phyloP scores from a whole-genome alignment of 2,329 filamentous ascomycete species.

The Calonectria fujianensis region DNA sequence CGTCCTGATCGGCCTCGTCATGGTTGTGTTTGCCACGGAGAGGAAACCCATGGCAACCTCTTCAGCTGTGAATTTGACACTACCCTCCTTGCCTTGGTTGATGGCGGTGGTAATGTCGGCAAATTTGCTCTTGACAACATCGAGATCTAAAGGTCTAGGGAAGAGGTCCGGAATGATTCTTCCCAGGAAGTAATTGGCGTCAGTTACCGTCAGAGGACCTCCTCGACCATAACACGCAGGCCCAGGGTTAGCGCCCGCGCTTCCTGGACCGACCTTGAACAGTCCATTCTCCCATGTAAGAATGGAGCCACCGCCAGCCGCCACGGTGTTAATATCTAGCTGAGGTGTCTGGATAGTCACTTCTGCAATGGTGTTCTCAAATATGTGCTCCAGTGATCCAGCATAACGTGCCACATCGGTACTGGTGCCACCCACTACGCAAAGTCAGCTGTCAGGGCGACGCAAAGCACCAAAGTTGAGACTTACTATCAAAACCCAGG shows the following conservation, averaged over 20 bases:
- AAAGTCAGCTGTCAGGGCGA: not conserved
- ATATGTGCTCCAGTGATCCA: constrained; percentile 82
- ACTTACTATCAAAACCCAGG: constrained; percentile 59
- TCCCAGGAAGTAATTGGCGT: constrained; percentile 81
- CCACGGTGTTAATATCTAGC: constrained; percentile 83
- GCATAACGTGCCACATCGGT: constrained; percentile 83
- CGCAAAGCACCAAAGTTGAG: too few species aligned
- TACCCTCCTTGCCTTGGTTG: constrained; percentile 59
- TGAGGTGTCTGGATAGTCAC: constrained; percentile 82
- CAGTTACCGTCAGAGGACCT: constrained; percentile 81
- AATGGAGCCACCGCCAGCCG: constrained; percentile 67
- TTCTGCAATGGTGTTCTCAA: constrained; percentile 81
- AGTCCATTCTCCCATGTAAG: constrained; percentile 81
- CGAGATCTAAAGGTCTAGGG: constrained; percentile 69
- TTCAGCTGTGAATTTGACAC: constrained; percentile 49
- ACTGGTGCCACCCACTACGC: constrained; percentile 75
- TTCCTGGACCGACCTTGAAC: constrained; percentile 78
- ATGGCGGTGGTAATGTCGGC: constrained; percentile 61
- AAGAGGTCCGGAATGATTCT: constrained; percentile 76
- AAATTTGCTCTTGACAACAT: constrained; percentile 61
- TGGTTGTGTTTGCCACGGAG: constrained; percentile 60
- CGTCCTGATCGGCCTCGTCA: constrained; percentile 60
- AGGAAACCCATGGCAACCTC: constrained; percentile 62
- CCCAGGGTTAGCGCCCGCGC: constrained; percentile 80
- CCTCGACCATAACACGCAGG: constrained; percentile 82